Evolutionary conservation across 495 filamentous ascomycete genomes (phyloP).

Genomic region (Podospora australis): DNA sequence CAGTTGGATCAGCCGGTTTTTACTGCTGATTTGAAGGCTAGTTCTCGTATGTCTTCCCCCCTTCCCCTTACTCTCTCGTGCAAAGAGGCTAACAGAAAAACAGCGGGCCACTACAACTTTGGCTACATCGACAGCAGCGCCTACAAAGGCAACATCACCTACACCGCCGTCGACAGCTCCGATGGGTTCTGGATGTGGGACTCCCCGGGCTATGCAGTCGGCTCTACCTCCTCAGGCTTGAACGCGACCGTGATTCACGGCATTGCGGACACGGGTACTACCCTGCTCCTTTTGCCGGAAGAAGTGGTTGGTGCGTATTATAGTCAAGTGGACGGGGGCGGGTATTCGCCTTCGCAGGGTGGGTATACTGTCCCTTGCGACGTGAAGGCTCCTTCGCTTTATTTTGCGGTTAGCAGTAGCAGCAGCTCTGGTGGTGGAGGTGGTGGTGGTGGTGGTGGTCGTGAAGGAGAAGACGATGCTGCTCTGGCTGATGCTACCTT

Average conservation of each 20-base stretch:
- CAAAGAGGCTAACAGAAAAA: neutral
- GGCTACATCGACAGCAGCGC: slow-evolving; percentile 61
- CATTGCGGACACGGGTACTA: slow-evolving; percentile 68
- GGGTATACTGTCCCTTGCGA: slow-evolving; percentile 67
- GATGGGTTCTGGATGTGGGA: slow-evolving; percentile 71
- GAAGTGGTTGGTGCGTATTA: slow-evolving; percentile 60
- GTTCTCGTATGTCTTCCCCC: slow-evolving; percentile 27
- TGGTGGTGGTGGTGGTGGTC: too few relatives aligned
- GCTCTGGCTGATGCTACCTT: too few relatives aligned
- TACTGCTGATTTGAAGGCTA: slow-evolving; percentile 59
- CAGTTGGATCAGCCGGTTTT: slow-evolving; percentile 57
- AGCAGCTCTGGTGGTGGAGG: too few relatives aligned
- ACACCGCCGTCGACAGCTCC: slow-evolving; percentile 49
- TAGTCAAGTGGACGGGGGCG: slow-evolving; percentile 44
- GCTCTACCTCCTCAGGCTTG: slow-evolving; percentile 33
- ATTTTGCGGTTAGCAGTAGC: slow-evolving; percentile 44
- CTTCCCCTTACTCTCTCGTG: neutral
- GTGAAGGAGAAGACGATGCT: too few relatives aligned
- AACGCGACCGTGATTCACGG: slow-evolving; percentile 34
- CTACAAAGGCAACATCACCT: slow-evolving; percentile 59
- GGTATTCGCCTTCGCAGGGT: slow-evolving; percentile 42
- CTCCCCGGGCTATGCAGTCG: slow-evolving; percentile 55
- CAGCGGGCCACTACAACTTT: slow-evolving; percentile 66
- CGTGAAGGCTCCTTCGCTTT: slow-evolving; percentile 54
- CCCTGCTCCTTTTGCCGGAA: slow-evolving; percentile 58